Conservation (phyloP, 495 filamentous ascomycete genomes). For the Neurospora pannonica region DNA sequence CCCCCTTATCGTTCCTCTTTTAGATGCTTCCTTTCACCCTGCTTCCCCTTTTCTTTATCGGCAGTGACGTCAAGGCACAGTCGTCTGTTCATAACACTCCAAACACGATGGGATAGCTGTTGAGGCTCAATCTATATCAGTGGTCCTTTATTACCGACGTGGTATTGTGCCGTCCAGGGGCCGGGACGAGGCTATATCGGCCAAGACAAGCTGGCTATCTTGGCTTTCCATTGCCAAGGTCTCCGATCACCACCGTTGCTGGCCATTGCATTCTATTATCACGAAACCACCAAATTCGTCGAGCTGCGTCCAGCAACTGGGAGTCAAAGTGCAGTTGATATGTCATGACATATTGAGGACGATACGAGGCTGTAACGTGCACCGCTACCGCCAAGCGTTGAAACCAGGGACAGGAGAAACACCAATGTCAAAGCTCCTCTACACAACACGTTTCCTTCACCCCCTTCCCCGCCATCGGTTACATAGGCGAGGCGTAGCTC, state of each 20-base stretch:
- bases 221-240: not conserved
- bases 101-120: not conserved
- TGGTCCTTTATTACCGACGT: not conserved
- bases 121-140: conserved; percentile 12
- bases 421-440: not conserved
- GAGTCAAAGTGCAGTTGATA: not conserved
- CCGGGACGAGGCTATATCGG: not conserved
- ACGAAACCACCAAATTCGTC: not conserved
- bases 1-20: not conserved
- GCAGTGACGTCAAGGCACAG: conserved; percentile 2
- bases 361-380: not conserved
- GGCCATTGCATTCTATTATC: not conserved
- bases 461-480: not conserved
- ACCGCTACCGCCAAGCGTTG: not conserved
- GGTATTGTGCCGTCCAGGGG: not conserved
- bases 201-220: not conserved
- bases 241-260: not conserved
- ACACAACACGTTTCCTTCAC: not conserved
- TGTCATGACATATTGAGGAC: not conserved
- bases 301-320: not conserved
- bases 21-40: not conserved
- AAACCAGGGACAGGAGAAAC: not conserved
- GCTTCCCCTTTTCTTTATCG: not conserved
- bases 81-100: not conserved
- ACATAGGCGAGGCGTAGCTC: conserved; percentile 15